Evolutionary conservation across 1,139 yeast genomes (phyloP).

Genomic region (Debaryomycetaceae sp.): DNA sequence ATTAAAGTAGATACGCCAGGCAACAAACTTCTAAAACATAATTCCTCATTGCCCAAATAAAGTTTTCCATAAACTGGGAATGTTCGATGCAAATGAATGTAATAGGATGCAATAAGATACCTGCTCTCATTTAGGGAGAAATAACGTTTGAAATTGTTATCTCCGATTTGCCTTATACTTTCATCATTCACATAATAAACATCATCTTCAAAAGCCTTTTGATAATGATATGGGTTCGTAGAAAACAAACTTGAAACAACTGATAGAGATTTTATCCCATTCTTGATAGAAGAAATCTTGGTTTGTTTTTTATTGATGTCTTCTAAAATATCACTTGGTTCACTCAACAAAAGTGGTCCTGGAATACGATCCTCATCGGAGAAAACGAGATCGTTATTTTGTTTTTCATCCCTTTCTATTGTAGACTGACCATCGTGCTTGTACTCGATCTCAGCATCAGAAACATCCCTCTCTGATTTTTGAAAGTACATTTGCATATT

Average conservation of each 20-base stretch:
- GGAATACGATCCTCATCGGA: constrained; percentile 9
- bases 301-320: constrained; percentile 8
- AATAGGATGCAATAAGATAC: constrained; percentile 63
- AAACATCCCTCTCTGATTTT: constrained; percentile 22
- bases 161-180: constrained; percentile 44
- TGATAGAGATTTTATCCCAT: constrained; percentile 28
- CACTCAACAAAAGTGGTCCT: constrained; percentile 27
- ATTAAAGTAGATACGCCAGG: constrained; percentile 79
- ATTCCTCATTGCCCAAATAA: constrained; percentile 60
- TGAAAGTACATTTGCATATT: constrained; percentile 35
- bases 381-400: not conserved
- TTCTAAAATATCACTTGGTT: constrained; percentile 22
- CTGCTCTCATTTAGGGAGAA: constrained; percentile 60
- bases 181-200: constrained; percentile 42
- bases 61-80: constrained; percentile 82
- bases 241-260: constrained; percentile 57
- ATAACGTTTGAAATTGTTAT: constrained; percentile 54
- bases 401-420: not conserved
- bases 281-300: constrained; percentile 22
- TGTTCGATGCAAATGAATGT: constrained; percentile 65
- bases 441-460: constrained; percentile 24
- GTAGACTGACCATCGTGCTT: constrained; percentile 8
- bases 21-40: constrained; percentile 76
- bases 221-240: constrained; percentile 62
- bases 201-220: constrained; percentile 40